Conservation (phyloP, 73 alveolate genomes). For the Symbiodinium natans region DNA sequence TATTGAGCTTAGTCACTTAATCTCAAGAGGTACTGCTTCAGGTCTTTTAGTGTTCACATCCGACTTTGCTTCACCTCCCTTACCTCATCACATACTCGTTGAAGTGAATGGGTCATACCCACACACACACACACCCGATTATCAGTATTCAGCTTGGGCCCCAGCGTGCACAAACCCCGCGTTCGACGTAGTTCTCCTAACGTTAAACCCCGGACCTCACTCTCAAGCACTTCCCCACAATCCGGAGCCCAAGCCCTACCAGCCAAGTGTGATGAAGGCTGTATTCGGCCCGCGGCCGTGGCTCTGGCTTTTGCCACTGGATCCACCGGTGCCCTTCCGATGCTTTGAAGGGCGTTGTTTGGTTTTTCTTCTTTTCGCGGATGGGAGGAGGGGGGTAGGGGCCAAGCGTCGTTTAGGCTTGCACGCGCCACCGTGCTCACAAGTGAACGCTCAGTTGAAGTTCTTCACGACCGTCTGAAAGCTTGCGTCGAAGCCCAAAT, state of each 20-base stretch:
- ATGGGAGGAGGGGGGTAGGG: not conserved
- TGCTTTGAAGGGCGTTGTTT: not conserved
- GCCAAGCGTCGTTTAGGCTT: not conserved
- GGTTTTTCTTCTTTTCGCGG: not conserved
- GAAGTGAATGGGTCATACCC: not conserved
- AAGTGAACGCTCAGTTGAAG: too few relatives aligned
- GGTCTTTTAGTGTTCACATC: too few relatives aligned
- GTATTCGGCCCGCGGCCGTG: slow-evolving; percentile 59
- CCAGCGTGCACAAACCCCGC: not conserved
- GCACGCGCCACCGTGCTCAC: not conserved
- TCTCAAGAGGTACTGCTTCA: too few relatives aligned
- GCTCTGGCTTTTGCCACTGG: slow-evolving; percentile 57
- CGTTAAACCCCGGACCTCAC: not conserved
- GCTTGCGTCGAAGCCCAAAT: too few relatives aligned
- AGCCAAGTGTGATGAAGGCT: not conserved
- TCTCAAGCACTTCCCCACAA: not conserved
- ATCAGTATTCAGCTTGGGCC: not conserved
- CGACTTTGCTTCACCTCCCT: too few relatives aligned
- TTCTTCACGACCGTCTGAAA: too few relatives aligned
- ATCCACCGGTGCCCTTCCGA: slow-evolving; percentile 7
- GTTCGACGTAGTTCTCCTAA: not conserved
- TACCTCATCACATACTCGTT: too few relatives aligned
- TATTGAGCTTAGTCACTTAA: too few relatives aligned
- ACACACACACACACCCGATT: not conserved
- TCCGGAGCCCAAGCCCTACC: not conserved